A percentile compares a stretch with the other conserved stretches of the same genome.
Evolutionary conservation across 2,329 filamentous ascomycete genomes (phyloP).

Genomic region (Sclerotinia spermophila): DNA sequence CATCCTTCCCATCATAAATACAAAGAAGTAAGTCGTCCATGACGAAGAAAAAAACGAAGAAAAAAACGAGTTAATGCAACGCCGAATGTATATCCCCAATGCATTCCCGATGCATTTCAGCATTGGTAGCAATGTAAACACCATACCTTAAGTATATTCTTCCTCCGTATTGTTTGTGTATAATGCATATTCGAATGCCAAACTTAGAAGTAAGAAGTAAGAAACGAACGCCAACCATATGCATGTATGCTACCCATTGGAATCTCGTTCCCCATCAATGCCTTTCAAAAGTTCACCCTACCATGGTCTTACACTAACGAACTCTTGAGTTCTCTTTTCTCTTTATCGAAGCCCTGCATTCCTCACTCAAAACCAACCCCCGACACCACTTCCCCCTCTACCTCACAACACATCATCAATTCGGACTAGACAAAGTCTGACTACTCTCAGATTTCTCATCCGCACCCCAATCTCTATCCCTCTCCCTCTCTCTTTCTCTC

Average conservation of each 20-base stretch:
- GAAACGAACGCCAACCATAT: conserved; percentile 9
- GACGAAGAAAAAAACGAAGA: too few species aligned
- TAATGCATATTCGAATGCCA: background rate
- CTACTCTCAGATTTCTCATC: conserved; percentile 17
- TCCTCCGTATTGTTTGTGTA: background rate
- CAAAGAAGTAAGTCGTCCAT: background rate
- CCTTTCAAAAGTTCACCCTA: background rate
- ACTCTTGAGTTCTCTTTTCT: background rate
- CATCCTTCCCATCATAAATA: background rate
- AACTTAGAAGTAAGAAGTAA: background rate
- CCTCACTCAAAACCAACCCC: background rate
- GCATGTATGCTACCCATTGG: conserved; percentile 1
- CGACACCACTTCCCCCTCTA: background rate
- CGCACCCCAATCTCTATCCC: conserved; percentile 7
- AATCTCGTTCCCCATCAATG: conserved; percentile 1
- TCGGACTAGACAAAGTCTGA: conserved; percentile 18
- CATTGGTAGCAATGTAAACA: background rate
- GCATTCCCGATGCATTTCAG: background rate
- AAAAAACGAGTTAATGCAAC: background rate
- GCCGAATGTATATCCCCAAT: background rate
- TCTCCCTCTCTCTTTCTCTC: background rate
- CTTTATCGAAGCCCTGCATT: background rate
- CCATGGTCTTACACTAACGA: conserved; percentile 8
- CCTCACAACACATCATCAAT: background rate
- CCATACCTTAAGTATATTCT: background rate